Conservation (phyloP, 1,139 yeast genomes). For the Lodderomyces jiufengensis region DNA sequence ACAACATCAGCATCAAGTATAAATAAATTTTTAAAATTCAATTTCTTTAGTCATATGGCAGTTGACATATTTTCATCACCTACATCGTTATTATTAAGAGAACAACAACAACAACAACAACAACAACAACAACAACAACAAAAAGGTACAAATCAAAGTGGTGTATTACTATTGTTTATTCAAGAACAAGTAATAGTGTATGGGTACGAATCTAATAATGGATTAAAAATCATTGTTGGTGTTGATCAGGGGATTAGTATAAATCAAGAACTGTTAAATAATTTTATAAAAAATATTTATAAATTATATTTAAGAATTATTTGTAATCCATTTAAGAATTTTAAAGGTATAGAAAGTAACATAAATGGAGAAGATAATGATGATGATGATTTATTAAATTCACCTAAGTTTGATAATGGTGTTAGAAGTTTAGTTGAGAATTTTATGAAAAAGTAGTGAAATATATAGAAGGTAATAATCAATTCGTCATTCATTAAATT, state of each 20-base stretch:
- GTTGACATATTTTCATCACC: conserved; percentile 61
- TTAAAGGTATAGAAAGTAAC: conserved; percentile 20
- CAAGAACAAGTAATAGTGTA: conserved; percentile 61
- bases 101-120: conserved; percentile 32
- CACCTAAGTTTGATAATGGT: conserved; percentile 35
- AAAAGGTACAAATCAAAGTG: conserved; percentile 10
- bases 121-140: conserved; percentile 1
- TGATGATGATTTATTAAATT: conserved; percentile 20
- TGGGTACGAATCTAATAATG: conserved; percentile 60
- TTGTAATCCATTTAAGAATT: conserved; percentile 50
- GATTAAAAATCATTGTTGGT: conserved; percentile 58
- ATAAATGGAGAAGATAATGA: conserved; percentile 18
- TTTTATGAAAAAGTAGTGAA: conserved; percentile 4
- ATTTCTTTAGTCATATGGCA: conserved; percentile 65
- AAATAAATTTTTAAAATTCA: conserved; percentile 52
- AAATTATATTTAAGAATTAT: conserved; percentile 47
- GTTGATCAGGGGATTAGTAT: conserved; percentile 15
- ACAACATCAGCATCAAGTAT: conserved; percentile 17
- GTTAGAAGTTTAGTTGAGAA: conserved; percentile 30
- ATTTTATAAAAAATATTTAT: conserved; percentile 42
- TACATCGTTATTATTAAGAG: conserved; percentile 34
- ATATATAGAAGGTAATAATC: not conserved
- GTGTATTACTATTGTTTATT: conserved; percentile 46
- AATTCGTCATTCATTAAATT: not conserved
- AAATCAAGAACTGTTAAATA: conserved; percentile 16